Conservation (phyloP, 495 filamentous ascomycete species). For the Penicillium taxi region DNA sequence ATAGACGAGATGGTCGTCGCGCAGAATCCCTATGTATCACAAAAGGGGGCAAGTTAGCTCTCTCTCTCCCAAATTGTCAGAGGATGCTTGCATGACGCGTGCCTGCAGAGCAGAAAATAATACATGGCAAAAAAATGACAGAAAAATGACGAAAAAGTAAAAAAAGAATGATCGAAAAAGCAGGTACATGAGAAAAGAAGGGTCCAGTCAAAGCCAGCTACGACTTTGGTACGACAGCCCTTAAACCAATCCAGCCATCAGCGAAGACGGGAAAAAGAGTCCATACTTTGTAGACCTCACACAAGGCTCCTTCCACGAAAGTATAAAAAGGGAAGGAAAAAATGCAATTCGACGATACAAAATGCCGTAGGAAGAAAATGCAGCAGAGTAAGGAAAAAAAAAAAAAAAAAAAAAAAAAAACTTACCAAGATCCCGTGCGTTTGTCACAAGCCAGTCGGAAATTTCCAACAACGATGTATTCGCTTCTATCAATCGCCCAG, state of each 20-base stretch:
- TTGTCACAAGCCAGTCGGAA: constrained; percentile 77
- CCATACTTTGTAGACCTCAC: too few species aligned
- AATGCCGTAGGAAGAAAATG: constrained; percentile 8
- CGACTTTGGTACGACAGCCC: constrained; percentile 10
- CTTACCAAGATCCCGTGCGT: constrained; percentile 80
- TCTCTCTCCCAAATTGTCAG: constrained; percentile 6
- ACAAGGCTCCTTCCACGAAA: too few species aligned
- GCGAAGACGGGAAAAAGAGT: background rate
- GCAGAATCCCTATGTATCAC: constrained; percentile 51
- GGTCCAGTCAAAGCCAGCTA: constrained; percentile 11
- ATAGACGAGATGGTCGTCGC: constrained; percentile 67
- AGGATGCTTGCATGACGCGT: constrained; percentile 18
- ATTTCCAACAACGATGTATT: constrained; percentile 65
- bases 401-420: constrained; percentile 15
- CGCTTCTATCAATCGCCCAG: constrained; percentile 65
- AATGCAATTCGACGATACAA: background rate
- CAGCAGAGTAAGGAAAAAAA: constrained; percentile 10
- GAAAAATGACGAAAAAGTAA: constrained; percentile 2
- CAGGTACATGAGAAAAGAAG: constrained; percentile 8
- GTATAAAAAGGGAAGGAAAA: background rate
- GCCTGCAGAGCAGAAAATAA: constrained; percentile 9
- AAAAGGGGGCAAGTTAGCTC: constrained; percentile 25
- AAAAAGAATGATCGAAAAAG: background rate
- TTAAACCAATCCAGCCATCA: background rate
- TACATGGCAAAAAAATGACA: constrained; percentile 4